A percentile compares a stretch with the other conserved stretches of the same genome.
phyloP scores from a whole-genome alignment of 306 rosid genomes.

The Ochetophila trinervis region DNA sequence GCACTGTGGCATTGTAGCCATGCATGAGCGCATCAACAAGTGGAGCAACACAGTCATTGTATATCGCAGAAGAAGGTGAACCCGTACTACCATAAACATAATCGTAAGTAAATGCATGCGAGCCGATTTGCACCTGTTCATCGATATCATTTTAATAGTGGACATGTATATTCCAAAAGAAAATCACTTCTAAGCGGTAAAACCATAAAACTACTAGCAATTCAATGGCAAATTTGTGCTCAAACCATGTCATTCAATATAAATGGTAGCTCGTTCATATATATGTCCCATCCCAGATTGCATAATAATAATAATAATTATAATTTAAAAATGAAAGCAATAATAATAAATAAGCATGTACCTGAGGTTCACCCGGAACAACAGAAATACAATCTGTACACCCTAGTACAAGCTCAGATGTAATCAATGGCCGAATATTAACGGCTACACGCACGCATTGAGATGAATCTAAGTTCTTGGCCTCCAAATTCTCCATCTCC shows the following conservation, averaged over 20 bases:
- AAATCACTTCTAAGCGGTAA: neutral
- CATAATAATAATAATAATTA: neutral
- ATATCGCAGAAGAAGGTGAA: slow-evolving; percentile 44
- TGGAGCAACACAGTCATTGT: slow-evolving; percentile 83
- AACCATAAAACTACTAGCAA: neutral
- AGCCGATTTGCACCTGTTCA: slow-evolving; percentile 76
- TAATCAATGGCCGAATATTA: slow-evolving; percentile 76
- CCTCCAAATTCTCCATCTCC: slow-evolving; percentile 64
- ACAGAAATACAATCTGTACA: slow-evolving; percentile 89
- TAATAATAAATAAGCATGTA: slow-evolving; percentile 3
- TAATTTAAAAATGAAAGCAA: neutral
- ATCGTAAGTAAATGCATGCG: slow-evolving; percentile 84
- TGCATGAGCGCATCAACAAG: slow-evolving; percentile 77
- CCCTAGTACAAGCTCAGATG: slow-evolving; percentile 75
- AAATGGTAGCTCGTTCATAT: neutral
- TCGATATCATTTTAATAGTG: neutral
- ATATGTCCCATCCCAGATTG: neutral
- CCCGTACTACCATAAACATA: slow-evolving; percentile 62
- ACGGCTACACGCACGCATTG: slow-evolving; percentile 88
- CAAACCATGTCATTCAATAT: neutral
- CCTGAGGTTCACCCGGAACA: slow-evolving; percentile 90
- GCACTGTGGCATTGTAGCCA: slow-evolving; percentile 95
- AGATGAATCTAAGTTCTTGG: slow-evolving; percentile 40
- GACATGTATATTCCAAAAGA: neutral
- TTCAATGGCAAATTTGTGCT: neutral